A percentile compares a stretch with the other conserved stretches of the same genome.
These are phyloP conservation scores for Leccinum pseudoinsigne DNA, from an alignment of 1,284 basidiomycete species.

Conservation along the genomic window DNA sequence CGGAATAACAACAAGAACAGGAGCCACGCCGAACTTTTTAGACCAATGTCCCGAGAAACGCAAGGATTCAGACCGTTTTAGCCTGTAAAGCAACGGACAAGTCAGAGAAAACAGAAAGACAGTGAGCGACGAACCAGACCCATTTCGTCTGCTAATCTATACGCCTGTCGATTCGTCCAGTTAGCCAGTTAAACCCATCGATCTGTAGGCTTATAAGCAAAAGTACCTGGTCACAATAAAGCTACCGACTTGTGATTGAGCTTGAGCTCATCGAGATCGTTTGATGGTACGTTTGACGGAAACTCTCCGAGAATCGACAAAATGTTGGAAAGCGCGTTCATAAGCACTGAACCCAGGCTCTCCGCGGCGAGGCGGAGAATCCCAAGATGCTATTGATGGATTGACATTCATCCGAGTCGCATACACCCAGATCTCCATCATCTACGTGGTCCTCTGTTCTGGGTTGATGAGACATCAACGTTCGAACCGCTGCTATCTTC, in stretches of 20 bases:
- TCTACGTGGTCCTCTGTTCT: not conserved
- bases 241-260: conserved; percentile 74
- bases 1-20: conserved; percentile 89
- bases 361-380: conserved; percentile 72
- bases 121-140: conserved; percentile 59
- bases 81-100: conserved; percentile 48
- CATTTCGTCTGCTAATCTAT: conserved; percentile 99
- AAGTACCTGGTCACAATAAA: not conserved
- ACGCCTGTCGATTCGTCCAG: conserved; percentile 86
- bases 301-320: conserved; percentile 64
- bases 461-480: not conserved
- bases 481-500: no score
- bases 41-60: conserved; percentile 82
- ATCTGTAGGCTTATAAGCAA: conserved; percentile 48
- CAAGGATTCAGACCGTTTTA: conserved; percentile 73
- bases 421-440: no score
- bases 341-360: conserved; percentile 66
- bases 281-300: conserved; percentile 47
- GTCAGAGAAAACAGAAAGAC: conserved; percentile 8
- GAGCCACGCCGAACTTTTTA: conserved; percentile 60
- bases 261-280: conserved; percentile 41
- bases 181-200: conserved; percentile 96
- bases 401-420: not conserved
- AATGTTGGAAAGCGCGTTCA: conserved; percentile 61
- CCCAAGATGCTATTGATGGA: conserved; percentile 74